A percentile compares a stretch with the other conserved stretches of the same genome.
phyloP scores from a whole-genome alignment of 1,139 yeast genomes.

The Yamadazyma dushanensis region DNA sequence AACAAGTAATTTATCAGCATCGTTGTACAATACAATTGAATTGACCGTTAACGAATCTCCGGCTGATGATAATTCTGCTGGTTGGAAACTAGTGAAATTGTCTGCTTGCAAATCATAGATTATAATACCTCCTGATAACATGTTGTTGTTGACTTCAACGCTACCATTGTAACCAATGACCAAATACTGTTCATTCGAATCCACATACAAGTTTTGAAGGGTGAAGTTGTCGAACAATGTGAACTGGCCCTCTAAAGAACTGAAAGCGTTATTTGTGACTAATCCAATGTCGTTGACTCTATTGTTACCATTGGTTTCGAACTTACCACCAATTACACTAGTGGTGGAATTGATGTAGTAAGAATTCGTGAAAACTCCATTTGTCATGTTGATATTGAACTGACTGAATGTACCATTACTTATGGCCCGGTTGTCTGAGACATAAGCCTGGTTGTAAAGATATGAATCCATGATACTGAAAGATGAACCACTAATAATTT shows the following conservation, averaged over 20 bases:
- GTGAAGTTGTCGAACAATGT: constrained; percentile 38
- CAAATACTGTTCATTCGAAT: constrained; percentile 33
- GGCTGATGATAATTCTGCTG: constrained; percentile 37
- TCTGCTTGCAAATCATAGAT: constrained; percentile 49
- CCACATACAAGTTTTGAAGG: constrained; percentile 45
- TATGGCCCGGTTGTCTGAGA: constrained; percentile 20
- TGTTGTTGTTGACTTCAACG: constrained; percentile 26
- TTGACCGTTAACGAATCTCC: constrained; percentile 42
- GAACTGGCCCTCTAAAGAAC: constrained; percentile 28
- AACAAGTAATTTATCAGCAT: constrained; percentile 54
- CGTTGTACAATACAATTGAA: constrained; percentile 54
- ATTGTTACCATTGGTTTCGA: constrained; percentile 18
- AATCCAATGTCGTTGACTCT: constrained; percentile 34
- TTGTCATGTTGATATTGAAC: constrained; percentile 24
- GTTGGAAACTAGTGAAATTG: constrained; percentile 46
- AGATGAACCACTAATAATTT: constrained; percentile 40
- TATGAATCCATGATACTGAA: constrained; percentile 40
- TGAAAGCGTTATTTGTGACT: constrained; percentile 29
- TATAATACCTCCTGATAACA: constrained; percentile 44
- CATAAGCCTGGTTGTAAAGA: constrained; percentile 31
- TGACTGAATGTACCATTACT: constrained; percentile 18
- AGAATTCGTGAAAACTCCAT: constrained; percentile 43
- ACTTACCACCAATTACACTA: constrained; percentile 55
- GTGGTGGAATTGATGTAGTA: constrained; percentile 48
- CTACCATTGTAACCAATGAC: constrained; percentile 55